phyloP scores from a whole-genome alignment of 2,329 filamentous ascomycete species.

The Aspergillus transmontanensis region DNA sequence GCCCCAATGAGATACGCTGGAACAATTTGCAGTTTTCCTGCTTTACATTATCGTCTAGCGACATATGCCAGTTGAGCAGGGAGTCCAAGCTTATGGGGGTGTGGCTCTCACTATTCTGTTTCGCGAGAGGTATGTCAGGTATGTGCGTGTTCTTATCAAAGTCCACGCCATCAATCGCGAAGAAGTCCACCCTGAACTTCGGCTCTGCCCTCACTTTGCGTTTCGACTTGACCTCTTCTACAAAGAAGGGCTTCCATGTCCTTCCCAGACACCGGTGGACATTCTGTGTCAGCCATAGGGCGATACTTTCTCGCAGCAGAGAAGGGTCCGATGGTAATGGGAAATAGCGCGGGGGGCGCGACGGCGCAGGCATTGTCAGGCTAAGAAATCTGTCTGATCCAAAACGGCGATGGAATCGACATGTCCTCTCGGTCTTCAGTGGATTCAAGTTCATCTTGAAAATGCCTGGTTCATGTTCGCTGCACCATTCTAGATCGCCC shows the following conservation, averaged over 20 bases:
- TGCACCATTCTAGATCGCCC: constrained; percentile 44
- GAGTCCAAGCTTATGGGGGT: constrained; percentile 41
- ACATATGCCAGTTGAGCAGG: constrained; percentile 52
- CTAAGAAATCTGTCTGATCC: constrained; percentile 51
- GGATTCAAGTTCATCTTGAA: constrained; percentile 45
- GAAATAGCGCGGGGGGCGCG: constrained; percentile 30
- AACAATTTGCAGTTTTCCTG: constrained; percentile 50
- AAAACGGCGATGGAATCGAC: constrained; percentile 50
- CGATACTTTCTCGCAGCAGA: constrained; percentile 37
- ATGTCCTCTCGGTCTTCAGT: constrained; percentile 44
- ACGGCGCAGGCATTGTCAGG: constrained; percentile 38
- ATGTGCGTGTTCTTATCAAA: constrained; percentile 27
- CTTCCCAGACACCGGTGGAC: constrained; percentile 45
- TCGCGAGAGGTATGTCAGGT: constrained; percentile 22
- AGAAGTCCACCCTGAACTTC: constrained; percentile 42
- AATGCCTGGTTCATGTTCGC: constrained; percentile 33
- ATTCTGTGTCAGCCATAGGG: constrained; percentile 43
- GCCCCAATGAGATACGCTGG: constrained; percentile 44
- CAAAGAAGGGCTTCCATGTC: constrained; percentile 48
- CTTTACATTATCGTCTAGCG: constrained; percentile 33
- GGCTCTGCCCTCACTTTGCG: constrained; percentile 29
- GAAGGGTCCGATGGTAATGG: constrained; percentile 25
- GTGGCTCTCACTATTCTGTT: constrained; percentile 30
- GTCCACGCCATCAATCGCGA: constrained; percentile 48
- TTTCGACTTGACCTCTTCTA: constrained; percentile 43